Percentiles rank a stretch among this genome's conserved stretches.
These are phyloP conservation scores for Hypomyces perniciosus DNA, from an alignment of 2,329 filamentous ascomycete species.

Conservation along the genomic window DNA sequence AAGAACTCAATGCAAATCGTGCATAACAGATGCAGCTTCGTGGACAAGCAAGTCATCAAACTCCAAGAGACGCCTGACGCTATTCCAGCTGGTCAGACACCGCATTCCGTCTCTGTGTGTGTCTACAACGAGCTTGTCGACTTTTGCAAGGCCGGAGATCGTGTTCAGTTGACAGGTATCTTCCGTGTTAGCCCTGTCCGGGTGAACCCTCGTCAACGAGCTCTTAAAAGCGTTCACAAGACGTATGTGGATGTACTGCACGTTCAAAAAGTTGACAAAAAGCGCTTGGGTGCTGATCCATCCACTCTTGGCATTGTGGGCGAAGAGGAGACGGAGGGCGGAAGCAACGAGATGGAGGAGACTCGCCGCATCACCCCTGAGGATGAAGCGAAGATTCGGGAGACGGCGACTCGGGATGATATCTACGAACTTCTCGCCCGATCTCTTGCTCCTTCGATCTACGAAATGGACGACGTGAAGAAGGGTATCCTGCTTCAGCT, in stretches of 20 bases:
- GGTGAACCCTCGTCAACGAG: conserved; percentile 86
- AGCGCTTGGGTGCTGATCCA: conserved; percentile 82
- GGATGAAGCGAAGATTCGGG: conserved; percentile 82
- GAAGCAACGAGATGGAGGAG: conserved; percentile 74
- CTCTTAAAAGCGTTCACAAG: conserved; percentile 94
- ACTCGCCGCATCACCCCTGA: conserved; percentile 76
- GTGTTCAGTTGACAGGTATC: conserved; percentile 91
- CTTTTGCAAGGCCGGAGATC: conserved; percentile 95
- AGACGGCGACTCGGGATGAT: conserved; percentile 71
- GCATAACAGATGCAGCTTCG: conserved; percentile 90
- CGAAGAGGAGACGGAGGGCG: conserved; percentile 56
- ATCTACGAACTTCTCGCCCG: conserved; percentile 89
- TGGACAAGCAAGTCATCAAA: conserved; percentile 98
- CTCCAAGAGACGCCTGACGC: conserved; percentile 95
- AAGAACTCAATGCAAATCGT: conserved; percentile 98
- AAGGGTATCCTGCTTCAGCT: conserved; percentile 95
- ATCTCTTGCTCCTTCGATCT: conserved; percentile 89
- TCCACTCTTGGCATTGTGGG: conserved; percentile 81
- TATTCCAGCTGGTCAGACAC: conserved; percentile 91
- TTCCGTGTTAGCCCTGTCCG: conserved; percentile 93
- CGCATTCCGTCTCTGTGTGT: conserved; percentile 92
- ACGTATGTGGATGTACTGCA: conserved; percentile 95
- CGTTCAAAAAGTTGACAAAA: conserved; percentile 94
- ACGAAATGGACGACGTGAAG: conserved; percentile 98
- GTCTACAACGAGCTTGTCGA: conserved; percentile 97